phyloP scores from a whole-genome alignment of 371 early-diverging fungal genomes.

The Batkoa obscura region DNA sequence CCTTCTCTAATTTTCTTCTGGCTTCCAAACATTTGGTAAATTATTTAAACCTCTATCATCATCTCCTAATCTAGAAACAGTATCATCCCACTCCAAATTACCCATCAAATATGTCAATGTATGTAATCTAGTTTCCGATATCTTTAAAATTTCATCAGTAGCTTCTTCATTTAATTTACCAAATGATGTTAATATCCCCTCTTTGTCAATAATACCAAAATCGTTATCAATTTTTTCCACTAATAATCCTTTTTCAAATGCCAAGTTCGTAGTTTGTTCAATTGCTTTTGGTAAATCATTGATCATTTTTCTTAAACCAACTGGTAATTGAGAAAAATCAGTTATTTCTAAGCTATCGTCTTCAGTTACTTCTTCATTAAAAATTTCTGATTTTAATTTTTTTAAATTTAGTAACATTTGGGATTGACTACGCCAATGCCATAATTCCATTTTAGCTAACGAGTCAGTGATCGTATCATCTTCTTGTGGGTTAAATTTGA shows the following conservation, averaged over 20 bases:
- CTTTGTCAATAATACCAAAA: not conserved
- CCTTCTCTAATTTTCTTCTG: too few relatives aligned
- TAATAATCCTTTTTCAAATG: not conserved
- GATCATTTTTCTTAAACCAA: not conserved
- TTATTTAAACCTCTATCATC: too few relatives aligned
- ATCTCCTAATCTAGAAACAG: too few relatives aligned
- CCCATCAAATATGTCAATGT: too few relatives aligned
- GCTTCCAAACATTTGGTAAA: too few relatives aligned
- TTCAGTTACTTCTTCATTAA: not conserved
- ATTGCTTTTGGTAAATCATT: not conserved
- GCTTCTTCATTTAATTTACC: too few relatives aligned
- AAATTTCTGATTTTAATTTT: not conserved
- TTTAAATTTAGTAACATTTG: not conserved
- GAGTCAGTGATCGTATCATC: not conserved
- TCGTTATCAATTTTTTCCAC: not conserved
- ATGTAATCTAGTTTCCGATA: too few relatives aligned
- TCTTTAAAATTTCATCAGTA: too few relatives aligned
- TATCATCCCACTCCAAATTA: too few relatives aligned
- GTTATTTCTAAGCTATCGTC: not conserved
- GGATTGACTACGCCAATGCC: conserved; percentile 2
- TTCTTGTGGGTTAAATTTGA: not conserved
- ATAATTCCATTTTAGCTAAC: not conserved
- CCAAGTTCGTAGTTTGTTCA: not conserved
- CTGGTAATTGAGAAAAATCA: not conserved
- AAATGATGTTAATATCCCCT: too few relatives aligned